A percentile compares a stretch with the other conserved stretches of the same genome.
These are phyloP conservation scores for Datura wrightii DNA, from an alignment of 257 asterid species.

Conservation along the genomic window DNA sequence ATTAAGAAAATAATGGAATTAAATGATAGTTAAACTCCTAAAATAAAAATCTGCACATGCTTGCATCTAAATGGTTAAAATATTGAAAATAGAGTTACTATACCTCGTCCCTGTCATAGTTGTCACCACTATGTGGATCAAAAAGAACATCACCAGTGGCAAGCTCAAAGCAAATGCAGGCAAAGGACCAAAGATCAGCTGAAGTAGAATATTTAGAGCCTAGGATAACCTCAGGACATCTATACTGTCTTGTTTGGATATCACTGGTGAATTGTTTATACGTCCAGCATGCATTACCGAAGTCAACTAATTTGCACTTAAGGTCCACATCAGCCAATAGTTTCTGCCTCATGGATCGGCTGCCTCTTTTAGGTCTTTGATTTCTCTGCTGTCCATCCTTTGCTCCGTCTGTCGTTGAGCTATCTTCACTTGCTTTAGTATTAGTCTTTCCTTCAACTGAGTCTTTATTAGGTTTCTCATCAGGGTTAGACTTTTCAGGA, in stretches of 20 bases:
- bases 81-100: background rate
- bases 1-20: background rate
- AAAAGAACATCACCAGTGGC: conserved; percentile 97
- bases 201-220: conserved; percentile 93
- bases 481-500: conserved; percentile 58
- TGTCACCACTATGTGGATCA: conserved; percentile 94
- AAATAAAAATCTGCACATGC: background rate
- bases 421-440: conserved; percentile 49
- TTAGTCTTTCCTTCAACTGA: conserved; percentile 44
- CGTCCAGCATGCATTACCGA: conserved; percentile 99
- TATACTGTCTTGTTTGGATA: conserved; percentile 94
- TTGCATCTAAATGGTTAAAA: conserved; percentile 4
- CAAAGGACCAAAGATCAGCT: conserved; percentile 98
- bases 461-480: conserved; percentile 53
- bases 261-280: conserved; percentile 89
- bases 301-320: conserved; percentile 92
- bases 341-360: conserved; percentile 66
- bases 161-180: conserved; percentile 97
- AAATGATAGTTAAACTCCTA: background rate
- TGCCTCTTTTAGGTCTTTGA: conserved; percentile 73
- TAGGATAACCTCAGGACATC: conserved; percentile 94
- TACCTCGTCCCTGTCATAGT: conserved; percentile 92
- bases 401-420: conserved; percentile 26
- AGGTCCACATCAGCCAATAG: conserved; percentile 83
- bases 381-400: conserved; percentile 47